Percentiles rank a stretch among this genome's conserved stretches.
phyloP scores from a whole-genome alignment of 352 stramenopile species.

The Elongisporangium senticosum region DNA sequence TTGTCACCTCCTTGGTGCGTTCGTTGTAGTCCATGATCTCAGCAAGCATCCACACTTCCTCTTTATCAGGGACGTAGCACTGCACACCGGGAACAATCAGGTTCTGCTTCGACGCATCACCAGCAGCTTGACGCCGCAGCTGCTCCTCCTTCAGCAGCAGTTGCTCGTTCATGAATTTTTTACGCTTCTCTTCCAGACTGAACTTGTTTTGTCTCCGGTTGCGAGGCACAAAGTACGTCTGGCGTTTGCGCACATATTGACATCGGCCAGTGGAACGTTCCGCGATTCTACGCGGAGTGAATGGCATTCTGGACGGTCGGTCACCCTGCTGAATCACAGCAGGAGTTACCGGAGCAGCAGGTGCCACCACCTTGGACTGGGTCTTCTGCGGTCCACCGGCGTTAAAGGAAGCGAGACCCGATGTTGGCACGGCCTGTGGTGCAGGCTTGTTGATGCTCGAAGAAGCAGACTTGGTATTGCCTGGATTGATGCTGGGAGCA shows the following conservation, averaged over 20 bases:
- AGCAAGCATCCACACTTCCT: conserved; percentile 79
- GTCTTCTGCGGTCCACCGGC: conserved; percentile 2
- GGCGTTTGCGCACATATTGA: conserved; percentile 70
- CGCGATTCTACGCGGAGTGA: conserved; percentile 41
- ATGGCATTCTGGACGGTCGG: conserved; percentile 28
- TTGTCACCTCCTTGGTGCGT: conserved; percentile 72
- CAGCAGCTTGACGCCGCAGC: conserved; percentile 47
- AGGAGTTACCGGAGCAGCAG: conserved; percentile 3
- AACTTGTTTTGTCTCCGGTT: conserved; percentile 48
- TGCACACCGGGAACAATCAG: conserved; percentile 84
- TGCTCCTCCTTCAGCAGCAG: conserved; percentile 78
- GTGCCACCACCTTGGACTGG: conserved; percentile 1
- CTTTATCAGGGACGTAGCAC: conserved; percentile 86
- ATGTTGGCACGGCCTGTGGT: conserved; percentile 2
- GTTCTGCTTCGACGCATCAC: conserved; percentile 71
- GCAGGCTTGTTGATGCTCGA: conserved; percentile 22
- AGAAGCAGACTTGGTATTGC: conserved; percentile 22
- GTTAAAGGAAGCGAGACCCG: conserved; percentile 5
- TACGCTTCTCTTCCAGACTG: conserved; percentile 79
- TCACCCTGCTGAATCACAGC: background rate
- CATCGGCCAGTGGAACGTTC: conserved; percentile 57
- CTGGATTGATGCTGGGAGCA: conserved; percentile 20
- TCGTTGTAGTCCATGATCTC: conserved; percentile 85
- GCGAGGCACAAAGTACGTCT: conserved; percentile 59
- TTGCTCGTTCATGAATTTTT: conserved; percentile 81